Evolutionary conservation across 371 early-diverging fungal species (phyloP).

Genomic region (Mortierella sp.): DNA sequence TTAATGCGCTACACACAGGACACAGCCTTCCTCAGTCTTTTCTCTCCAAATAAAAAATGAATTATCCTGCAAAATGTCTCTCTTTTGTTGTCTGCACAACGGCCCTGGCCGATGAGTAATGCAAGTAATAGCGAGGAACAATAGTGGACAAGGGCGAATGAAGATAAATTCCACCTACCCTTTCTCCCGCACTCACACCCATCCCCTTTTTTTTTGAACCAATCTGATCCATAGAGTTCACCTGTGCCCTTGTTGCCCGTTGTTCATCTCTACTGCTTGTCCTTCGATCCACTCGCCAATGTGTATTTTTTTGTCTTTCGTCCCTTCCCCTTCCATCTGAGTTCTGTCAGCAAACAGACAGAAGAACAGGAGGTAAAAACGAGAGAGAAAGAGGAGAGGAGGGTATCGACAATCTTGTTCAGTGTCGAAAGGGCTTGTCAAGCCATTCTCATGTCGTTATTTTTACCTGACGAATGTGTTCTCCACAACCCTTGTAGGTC

Average conservation of each 20-base stretch:
- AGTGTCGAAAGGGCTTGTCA: background rate
- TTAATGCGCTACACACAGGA: background rate
- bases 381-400: background rate
- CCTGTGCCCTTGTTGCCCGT: background rate
- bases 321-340: background rate
- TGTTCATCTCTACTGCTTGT: slow-evolving; percentile 1
- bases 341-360: background rate
- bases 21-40: background rate
- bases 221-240: background rate
- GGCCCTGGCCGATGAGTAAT: background rate
- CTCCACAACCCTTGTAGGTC: slow-evolving; percentile 76
- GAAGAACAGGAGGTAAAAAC: background rate
- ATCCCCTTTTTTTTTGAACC: background rate
- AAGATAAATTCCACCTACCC: background rate
- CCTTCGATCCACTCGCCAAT: background rate
- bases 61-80: slow-evolving; percentile 5
- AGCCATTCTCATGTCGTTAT: background rate
- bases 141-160: background rate
- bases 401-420: background rate
- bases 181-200: background rate
- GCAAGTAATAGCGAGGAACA: background rate
- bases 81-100: background rate
- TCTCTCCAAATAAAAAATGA: background rate
- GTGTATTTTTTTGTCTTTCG: background rate
- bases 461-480: slow-evolving; percentile 69